These are phyloP conservation scores for Phytophthora parvispora DNA, from an alignment of 352 stramenopile genomes.

Conservation along the genomic window DNA sequence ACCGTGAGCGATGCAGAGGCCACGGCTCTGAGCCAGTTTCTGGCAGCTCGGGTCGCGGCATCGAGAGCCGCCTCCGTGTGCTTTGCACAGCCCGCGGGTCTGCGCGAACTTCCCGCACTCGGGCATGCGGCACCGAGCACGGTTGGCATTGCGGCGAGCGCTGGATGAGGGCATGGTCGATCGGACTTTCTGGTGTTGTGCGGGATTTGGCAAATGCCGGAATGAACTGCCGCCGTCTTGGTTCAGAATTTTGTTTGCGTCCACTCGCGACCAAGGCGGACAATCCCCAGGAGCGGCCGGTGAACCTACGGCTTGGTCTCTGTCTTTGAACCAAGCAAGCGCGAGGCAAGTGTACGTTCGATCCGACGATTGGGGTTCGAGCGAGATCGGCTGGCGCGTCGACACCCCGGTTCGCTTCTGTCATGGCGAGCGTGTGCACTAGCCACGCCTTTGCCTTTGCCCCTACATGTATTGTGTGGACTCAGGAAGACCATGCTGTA, in stretches of 20 bases:
- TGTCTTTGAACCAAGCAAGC: slow-evolving; percentile 31
- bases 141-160: slow-evolving; percentile 67
- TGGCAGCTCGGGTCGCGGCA: slow-evolving; percentile 77
- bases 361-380: slow-evolving; percentile 33
- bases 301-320: slow-evolving; percentile 1
- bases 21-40: slow-evolving; percentile 83
- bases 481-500: not conserved
- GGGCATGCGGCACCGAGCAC: slow-evolving; percentile 71
- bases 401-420: slow-evolving; percentile 1
- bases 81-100: slow-evolving; percentile 81
- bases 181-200: slow-evolving; percentile 23
- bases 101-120: slow-evolving; percentile 85
- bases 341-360: slow-evolving; percentile 32
- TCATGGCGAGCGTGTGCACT: slow-evolving; percentile 11
- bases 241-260: slow-evolving; percentile 39
- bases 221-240: slow-evolving; percentile 12
- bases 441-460: slow-evolving; percentile 25
- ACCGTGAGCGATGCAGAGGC: slow-evolving; percentile 81
- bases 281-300: slow-evolving; percentile 15
- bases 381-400: slow-evolving; percentile 16
- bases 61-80: slow-evolving; percentile 82
- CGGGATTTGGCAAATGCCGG: slow-evolving; percentile 32
- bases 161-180: slow-evolving; percentile 38
- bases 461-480: too few species aligned
- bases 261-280: slow-evolving; percentile 20